Base-by-base conservation (phyloP, 352 stramenopile genomes). In the Elongisporangium prolatum region DNA sequence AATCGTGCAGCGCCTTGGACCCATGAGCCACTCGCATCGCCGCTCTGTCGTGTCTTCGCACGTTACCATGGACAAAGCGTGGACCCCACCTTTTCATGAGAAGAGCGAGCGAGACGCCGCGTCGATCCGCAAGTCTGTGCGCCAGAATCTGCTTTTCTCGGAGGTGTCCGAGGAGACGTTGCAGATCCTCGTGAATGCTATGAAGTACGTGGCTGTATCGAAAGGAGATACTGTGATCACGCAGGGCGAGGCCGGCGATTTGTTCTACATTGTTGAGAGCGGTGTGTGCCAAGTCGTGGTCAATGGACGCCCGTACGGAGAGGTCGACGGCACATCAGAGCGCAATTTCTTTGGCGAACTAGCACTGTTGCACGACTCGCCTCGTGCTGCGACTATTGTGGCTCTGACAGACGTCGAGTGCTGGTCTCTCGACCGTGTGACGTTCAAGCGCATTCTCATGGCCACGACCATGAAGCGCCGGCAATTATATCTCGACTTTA, bases 321-420 rank as follows among this genome's bases (percentile, higher is more conserved):
- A 82, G 38, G 67, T 86, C 16, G 69, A 78, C 57, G 72, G 68
- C 38, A 76, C 97, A 3, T 78, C 68, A 0, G 56, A 69, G 14
- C 72, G 78, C 44, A 82, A 88, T 40, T 88, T 78, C 58, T 98
- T 98, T 61, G 95, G 95, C 21, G 95, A 98, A 74, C 71, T 98
- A 25, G 95, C 95, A 9, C 73, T 98, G 49, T 78, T 98, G 37
- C 98, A 98, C 68, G 86, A 97, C 60, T 80, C 86, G 25, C 90
- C 96, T 14, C 63, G 95, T 48, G 84, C 86, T 6, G 93, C 93
- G 1, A 98, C 93, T 3, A 84, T 97, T 53, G 67, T 69, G 13
- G 78, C 84, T 0, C 65, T 69, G 40, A 86, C 74, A 20, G 60
- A 70, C 52, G 91, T 85, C 48, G 84, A 92, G 56, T 79, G 93